Evolutionary conservation across 345 rosid species (phyloP), one percentile per base, ranked within the genome.

Genomic region (Citrus inodora): DNA sequence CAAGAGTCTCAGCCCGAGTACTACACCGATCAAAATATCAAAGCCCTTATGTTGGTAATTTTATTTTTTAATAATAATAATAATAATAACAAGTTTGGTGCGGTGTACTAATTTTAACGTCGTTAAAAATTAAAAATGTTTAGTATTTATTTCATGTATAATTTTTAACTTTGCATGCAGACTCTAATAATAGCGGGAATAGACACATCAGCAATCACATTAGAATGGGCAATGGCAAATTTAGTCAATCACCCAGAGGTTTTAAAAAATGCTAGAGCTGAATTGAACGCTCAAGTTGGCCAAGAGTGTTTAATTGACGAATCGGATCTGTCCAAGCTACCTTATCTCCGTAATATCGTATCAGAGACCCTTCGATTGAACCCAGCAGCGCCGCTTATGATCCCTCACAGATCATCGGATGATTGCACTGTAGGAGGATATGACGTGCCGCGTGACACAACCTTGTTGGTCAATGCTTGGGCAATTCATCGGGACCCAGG

Each of bases 201-300:
- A 0, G 89, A 88, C 24, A 86, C 92, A 0, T 14, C 86, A 5
- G 70, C 89, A 6, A 78, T 89, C 35, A 89, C 93, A 2, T 22
- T 91, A 58, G 90, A 87, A 79, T 89, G 94, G 94, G 90, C 89
- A 17, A 82, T 91, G 89, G 35, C 90, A 3, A 81, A 69, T 66
- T 70, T 89, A 21, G 62, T 83, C 28, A 89, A 80, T 55, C 69
- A 82, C 3, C 89, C 90, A 17, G 30, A 40, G 9, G 78, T 56
- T 3, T 37, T 88, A 58, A 67, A 53, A 25, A 89, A 88, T 74
- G 90, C 86, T 0, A 70, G 37, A 77, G 80, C 75, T 2, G 90
- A 91, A 59, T 70, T 87, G 32, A 85, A 88, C 22, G 32, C 60
- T 21, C 6, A 19, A 7, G 61, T 87, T 5, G 94, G 90, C 1